These are phyloP conservation scores for Pyrenochaeta sp. DNA, from an alignment of 2,329 filamentous ascomycete species.

Conservation along the genomic window DNA sequence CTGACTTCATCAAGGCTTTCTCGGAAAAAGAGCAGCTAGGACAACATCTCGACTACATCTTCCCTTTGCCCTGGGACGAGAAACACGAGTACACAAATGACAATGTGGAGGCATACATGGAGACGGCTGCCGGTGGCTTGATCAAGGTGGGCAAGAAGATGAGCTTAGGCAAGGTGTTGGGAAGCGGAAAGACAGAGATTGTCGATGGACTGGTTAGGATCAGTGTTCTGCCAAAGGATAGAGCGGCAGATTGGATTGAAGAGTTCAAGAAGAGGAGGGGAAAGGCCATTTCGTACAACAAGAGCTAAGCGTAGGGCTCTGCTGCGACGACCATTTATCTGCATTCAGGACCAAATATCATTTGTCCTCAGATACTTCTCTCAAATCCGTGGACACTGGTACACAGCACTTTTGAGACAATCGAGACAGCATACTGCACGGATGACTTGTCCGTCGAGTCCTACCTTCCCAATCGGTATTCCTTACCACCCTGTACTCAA, in stretches of 20 bases:
- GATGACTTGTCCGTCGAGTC: background rate
- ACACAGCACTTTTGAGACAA: background rate
- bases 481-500: background rate
- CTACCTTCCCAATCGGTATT: background rate
- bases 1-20: constrained; percentile 90
- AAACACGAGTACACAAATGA: constrained; percentile 70
- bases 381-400: background rate
- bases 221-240: constrained; percentile 78
- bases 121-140: constrained; percentile 79
- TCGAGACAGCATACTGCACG: background rate
- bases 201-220: constrained; percentile 86
- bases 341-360: background rate
- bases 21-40: constrained; percentile 76
- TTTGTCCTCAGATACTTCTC: background rate
- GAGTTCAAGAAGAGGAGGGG: constrained; percentile 79
- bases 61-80: constrained; percentile 87
- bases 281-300: constrained; percentile 12
- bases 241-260: constrained; percentile 77
- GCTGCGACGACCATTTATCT: background rate
- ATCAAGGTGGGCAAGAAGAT: constrained; percentile 92
- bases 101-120: constrained; percentile 86
- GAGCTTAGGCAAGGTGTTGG: constrained; percentile 75
- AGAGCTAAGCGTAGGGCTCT: background rate
- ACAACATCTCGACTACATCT: constrained; percentile 83
- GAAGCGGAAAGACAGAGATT: constrained; percentile 81